phyloP scores from a whole-genome alignment of 768 basidiomycete species.

The Mycena haematopus region DNA sequence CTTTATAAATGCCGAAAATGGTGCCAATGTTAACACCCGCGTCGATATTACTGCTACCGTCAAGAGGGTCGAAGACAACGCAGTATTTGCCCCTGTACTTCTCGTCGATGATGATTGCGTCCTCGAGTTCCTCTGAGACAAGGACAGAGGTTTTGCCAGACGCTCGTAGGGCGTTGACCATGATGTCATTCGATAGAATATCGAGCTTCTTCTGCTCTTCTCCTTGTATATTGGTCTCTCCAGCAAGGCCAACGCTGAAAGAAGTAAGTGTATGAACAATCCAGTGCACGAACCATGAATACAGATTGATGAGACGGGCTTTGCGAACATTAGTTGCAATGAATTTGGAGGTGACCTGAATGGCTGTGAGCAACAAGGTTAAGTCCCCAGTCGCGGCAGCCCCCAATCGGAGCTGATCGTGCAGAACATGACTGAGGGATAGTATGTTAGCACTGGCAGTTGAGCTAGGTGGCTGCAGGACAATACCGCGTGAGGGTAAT shows the following conservation, averaged over 20 bases:
- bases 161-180: conserved; percentile 95
- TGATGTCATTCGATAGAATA: conserved; percentile 98
- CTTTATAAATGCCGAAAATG: conserved; percentile 95
- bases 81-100: conserved; percentile 87
- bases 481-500: conserved; percentile 89
- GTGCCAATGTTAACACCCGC: conserved; percentile 98
- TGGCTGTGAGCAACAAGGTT: conserved; percentile 92
- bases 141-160: conserved; percentile 98
- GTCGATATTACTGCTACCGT: conserved; percentile 96
- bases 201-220: conserved; percentile 99
- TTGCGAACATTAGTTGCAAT: conserved; percentile 98
- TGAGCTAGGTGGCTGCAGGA: neutral
- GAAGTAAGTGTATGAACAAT: conserved; percentile 8
- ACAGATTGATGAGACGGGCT: conserved; percentile 97
- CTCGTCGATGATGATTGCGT: conserved; percentile 90
- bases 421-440: conserved; percentile 77
- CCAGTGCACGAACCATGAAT: conserved; percentile 38
- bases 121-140: conserved; percentile 94
- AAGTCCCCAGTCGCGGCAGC: conserved; percentile 89
- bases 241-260: conserved; percentile 92
- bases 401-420: conserved; percentile 84
- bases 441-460: conserved; percentile 11
- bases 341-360: conserved; percentile 96
- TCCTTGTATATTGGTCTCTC: conserved; percentile 95
- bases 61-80: conserved; percentile 97